Percentiles rank a stretch among this genome's conserved stretches.
phyloP scores from a whole-genome alignment of 768 basidiomycete species.

The Lyophyllum shimeji region DNA sequence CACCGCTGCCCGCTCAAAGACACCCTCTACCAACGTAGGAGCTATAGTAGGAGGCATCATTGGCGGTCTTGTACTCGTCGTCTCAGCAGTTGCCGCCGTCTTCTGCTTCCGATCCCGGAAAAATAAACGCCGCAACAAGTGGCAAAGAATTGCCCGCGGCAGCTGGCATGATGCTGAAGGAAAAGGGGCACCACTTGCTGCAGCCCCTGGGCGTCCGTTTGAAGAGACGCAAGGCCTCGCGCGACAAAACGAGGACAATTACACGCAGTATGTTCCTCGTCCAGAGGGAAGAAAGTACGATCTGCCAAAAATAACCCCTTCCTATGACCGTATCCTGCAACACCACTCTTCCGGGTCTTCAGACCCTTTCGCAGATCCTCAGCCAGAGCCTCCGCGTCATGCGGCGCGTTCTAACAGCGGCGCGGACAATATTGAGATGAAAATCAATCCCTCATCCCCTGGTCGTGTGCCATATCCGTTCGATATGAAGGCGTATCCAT shows the following conservation, averaged over 20 bases:
- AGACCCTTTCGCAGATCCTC: slow-evolving; percentile 7
- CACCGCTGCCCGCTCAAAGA: not conserved
- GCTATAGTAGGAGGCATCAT: slow-evolving; percentile 19
- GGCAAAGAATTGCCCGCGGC: not conserved
- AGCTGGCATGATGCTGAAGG: slow-evolving; percentile 15
- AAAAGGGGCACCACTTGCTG: not conserved
- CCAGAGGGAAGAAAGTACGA: slow-evolving; percentile 5
- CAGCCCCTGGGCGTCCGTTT: not conserved
- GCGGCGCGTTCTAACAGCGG: not conserved
- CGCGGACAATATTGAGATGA: not conserved
- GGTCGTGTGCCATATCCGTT: not conserved
- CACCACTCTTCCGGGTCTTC: slow-evolving; percentile 2
- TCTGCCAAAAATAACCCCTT: slow-evolving; percentile 1
- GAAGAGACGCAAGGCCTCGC: not conserved
- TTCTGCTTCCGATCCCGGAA: slow-evolving; percentile 12
- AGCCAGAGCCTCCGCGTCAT: too few relatives aligned
- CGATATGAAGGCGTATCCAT: not conserved
- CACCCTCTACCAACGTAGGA: slow-evolving; percentile 2
- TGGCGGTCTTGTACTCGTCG: slow-evolving; percentile 14
- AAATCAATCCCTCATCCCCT: not conserved
- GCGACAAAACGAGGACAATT: not conserved
- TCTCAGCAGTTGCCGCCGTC: slow-evolving; percentile 10
- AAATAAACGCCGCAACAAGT: not conserved
- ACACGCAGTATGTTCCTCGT: slow-evolving; percentile 9
- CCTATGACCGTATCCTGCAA: slow-evolving; percentile 2